Base-by-base conservation (phyloP, 768 basidiomycete species). In the Lactarius akahatsu region DNA sequence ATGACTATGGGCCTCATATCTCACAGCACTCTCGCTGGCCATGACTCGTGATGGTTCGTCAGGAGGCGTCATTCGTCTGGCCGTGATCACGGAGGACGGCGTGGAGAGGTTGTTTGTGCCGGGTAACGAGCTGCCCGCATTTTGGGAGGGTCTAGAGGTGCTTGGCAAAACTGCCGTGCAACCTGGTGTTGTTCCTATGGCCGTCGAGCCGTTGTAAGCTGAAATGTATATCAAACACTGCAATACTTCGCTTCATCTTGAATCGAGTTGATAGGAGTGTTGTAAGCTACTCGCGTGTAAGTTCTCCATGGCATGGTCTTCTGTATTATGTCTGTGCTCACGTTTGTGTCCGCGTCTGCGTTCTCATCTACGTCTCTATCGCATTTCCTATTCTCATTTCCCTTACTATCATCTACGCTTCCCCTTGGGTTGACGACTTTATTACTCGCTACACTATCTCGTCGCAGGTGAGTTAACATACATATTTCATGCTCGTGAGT, bases 11-110 rank as follows among this genome's bases (percentile, higher is more conserved):
- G 34, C 63, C 30, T 64, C 26, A 59, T 45, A 15, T 55, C 64
- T 36, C 63, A 4, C 72, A 97, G 96, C 97, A 7, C 86, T 99
- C 61, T 79, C 95, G 4, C 83, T 99, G 59, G 97, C 97, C 0
- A 99, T 98, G 97, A 86, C 93, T 56, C 87, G 97, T 76, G 97
- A 99, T 76, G 96, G 97, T 5, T 97, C 94, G 0, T 98, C 97
- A 62, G 97, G 97, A 65, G 97, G 97, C 74, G 91, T 92, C 57
- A 94, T 99, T 71, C 91, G 97, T 55, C 93, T 98, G 92, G 93
- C 92, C 72, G 91, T 99, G 38, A 98, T 98, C 77, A 96, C 92
- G 8, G 88, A 96, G 76, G 92, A 89, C 60, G 87, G 86, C 23
- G 96, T 97, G 18, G 94, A 98, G 80, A 81, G 96, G 67, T 74